Evolutionary conservation across 2,329 filamentous ascomycete genomes (phyloP).

Genomic region (Paecilomyces fulvus): DNA sequence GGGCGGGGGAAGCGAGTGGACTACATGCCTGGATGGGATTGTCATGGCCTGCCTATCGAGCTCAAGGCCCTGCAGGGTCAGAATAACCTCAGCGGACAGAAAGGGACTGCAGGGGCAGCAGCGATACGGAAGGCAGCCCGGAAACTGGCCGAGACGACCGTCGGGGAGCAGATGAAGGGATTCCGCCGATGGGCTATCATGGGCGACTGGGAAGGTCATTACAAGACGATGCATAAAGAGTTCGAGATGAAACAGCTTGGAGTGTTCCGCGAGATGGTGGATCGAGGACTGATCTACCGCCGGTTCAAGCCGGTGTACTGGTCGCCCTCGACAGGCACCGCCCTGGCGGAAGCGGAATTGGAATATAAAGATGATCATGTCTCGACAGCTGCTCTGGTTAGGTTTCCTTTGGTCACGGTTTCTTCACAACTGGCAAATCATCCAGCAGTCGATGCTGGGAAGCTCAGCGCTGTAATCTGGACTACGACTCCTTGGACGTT

Average conservation of each 20-base stretch:
- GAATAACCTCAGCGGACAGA: slow-evolving; percentile 25
- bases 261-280: slow-evolving; percentile 55
- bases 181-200: slow-evolving; percentile 55
- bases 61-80: slow-evolving; percentile 74
- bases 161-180: slow-evolving; percentile 51
- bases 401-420: slow-evolving; percentile 57
- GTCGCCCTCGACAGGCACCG: slow-evolving; percentile 57
- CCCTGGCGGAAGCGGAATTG: slow-evolving; percentile 56
- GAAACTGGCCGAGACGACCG: slow-evolving; percentile 46
- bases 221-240: slow-evolving; percentile 54
- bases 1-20: slow-evolving; percentile 66
- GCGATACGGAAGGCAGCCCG: slow-evolving; percentile 48
- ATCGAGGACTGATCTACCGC: slow-evolving; percentile 53
- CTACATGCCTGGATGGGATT: slow-evolving; percentile 94
- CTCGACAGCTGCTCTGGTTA: slow-evolving; percentile 58
- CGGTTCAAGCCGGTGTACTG: slow-evolving; percentile 58
- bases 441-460: slow-evolving; percentile 34
- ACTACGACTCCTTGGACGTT: slow-evolving; percentile 98
- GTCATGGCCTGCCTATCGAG: slow-evolving; percentile 94
- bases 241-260: slow-evolving; percentile 54
- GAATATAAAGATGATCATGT: slow-evolving; percentile 56
- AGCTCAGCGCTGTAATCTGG: slow-evolving; percentile 82
- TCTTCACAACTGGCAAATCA: slow-evolving; percentile 37
- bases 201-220: slow-evolving; percentile 56
- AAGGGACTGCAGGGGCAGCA: slow-evolving; percentile 30